phyloP scores from a whole-genome alignment of 1,284 basidiomycete species.

The Leccinum ponderosum region DNA sequence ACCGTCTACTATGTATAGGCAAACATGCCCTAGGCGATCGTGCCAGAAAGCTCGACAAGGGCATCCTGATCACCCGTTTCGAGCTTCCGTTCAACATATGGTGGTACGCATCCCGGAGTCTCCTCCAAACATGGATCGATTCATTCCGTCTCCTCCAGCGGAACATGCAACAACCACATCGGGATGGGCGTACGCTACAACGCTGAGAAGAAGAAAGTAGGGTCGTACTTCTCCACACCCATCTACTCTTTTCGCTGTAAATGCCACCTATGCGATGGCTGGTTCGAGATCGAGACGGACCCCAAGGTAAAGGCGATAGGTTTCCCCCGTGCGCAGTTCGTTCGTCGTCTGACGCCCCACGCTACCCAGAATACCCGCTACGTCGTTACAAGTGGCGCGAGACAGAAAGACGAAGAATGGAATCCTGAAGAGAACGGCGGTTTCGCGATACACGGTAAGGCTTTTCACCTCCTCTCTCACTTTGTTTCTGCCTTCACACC shows the following conservation, averaged over 20 bases:
- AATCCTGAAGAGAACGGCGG: conserved; percentile 95
- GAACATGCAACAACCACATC: conserved; percentile 90
- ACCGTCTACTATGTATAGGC: conserved; percentile 46
- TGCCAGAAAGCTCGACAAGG: conserved; percentile 91
- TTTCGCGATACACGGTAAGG: conserved; percentile 78
- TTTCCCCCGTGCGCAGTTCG: neutral
- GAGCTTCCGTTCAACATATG: conserved; percentile 97
- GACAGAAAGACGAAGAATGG: conserved; percentile 94
- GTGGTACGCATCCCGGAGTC: conserved; percentile 62
- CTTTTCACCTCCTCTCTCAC: neutral
- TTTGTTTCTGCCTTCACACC: neutral
- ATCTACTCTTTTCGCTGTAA: conserved; percentile 97
- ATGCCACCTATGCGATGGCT: conserved; percentile 90
- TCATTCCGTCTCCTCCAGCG: conserved; percentile 43
- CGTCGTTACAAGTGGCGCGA: conserved; percentile 86
- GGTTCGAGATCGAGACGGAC: conserved; percentile 98
- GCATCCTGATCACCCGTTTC: conserved; percentile 91
- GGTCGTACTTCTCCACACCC: conserved; percentile 93
- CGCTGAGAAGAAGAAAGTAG: conserved; percentile 96
- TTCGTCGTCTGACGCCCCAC: neutral
- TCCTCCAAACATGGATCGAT: neutral
- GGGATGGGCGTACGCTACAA: conserved; percentile 99
- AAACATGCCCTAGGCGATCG: conserved; percentile 94
- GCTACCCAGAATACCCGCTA: conserved; percentile 84
- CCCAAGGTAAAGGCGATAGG: conserved; percentile 68